Conservation (phyloP, 2,329 filamentous ascomycete species). For the Falciphora oryzae region DNA sequence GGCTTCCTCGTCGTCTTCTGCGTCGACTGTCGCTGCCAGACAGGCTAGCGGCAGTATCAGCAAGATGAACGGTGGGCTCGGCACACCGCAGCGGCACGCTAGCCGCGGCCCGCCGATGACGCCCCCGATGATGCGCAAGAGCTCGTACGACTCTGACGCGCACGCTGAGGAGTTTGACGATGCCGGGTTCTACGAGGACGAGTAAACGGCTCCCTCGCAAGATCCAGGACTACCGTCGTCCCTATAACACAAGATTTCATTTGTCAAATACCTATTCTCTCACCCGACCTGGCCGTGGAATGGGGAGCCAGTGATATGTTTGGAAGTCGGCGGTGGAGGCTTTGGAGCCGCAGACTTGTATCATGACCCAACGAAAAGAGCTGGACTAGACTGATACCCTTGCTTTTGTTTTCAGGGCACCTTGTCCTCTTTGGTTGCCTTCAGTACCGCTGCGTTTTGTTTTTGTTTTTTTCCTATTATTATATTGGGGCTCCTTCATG, state of each 20-base stretch:
- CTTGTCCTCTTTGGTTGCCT: neutral
- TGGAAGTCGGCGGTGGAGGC: neutral
- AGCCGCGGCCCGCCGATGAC: constrained; percentile 41
- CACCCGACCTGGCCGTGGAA: neutral
- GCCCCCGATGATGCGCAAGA: constrained; percentile 55
- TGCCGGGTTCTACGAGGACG: constrained; percentile 52
- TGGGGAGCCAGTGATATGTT: neutral
- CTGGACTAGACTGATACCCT: constrained; percentile 1
- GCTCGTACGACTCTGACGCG: constrained; percentile 57
- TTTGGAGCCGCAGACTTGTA: neutral
- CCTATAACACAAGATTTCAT: constrained; percentile 1
- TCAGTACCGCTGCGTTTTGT: neutral
- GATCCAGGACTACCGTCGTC: neutral
- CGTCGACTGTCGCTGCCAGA: constrained; percentile 14
- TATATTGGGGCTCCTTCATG: neutral
- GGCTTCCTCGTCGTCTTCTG: constrained; percentile 8
- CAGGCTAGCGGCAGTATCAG: neutral
- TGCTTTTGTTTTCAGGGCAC: neutral
- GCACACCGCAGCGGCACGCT: constrained; percentile 38
- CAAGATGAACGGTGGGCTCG: constrained; percentile 28
- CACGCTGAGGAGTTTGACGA: constrained; percentile 54
- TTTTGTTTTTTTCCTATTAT: neutral
- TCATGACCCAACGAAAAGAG: constrained; percentile 1
- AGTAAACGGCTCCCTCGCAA: constrained; percentile 18
- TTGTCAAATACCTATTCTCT: constrained; percentile 5